Evolutionary conservation across 192 early-diverging fungal species (phyloP).

Genomic region (Pilaira anomala): DNA sequence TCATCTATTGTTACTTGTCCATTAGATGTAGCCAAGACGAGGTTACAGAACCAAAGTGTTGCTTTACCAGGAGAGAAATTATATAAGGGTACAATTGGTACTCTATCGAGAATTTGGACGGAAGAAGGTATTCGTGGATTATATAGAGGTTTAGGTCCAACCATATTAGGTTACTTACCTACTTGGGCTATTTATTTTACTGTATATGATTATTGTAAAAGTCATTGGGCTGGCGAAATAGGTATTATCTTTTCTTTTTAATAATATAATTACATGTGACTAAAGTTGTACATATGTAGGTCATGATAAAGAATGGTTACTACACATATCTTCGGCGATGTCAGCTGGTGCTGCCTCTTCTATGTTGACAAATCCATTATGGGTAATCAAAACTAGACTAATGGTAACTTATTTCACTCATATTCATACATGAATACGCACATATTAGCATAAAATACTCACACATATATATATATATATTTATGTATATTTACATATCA

Average conservation of each 20-base stretch:
- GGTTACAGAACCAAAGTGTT: slow-evolving; percentile 85
- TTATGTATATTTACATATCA: no score
- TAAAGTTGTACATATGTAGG: slow-evolving; percentile 15
- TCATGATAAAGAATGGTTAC: slow-evolving; percentile 48
- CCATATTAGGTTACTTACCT: slow-evolving; percentile 86
- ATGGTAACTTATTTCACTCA: slow-evolving; percentile 58
- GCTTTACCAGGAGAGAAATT: slow-evolving; percentile 27
- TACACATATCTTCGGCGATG: slow-evolving; percentile 81
- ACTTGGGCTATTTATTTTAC: slow-evolving; percentile 93
- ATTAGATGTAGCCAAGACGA: slow-evolving; percentile 93
- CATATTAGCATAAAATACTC: no score
- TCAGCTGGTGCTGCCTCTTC: slow-evolving; percentile 80
- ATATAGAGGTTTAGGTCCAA: slow-evolving; percentile 86
- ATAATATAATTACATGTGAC: not conserved
- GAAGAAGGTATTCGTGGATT: slow-evolving; percentile 87
- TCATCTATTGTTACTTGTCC: slow-evolving; percentile 85
- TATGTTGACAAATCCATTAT: slow-evolving; percentile 82
- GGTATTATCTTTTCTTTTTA: slow-evolving; percentile 10
- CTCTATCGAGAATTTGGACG: slow-evolving; percentile 67
- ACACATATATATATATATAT: no score
- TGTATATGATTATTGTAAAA: slow-evolving; percentile 81
- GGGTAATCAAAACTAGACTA: slow-evolving; percentile 89
- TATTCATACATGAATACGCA: no score
- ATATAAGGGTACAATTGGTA: slow-evolving; percentile 61
- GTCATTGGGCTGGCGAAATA: slow-evolving; percentile 5